Evolutionary conservation across 164 flowering plant species (phyloP), one percentile per base, ranked within the genome.

Genomic region (Tinospora cordifolia): DNA sequence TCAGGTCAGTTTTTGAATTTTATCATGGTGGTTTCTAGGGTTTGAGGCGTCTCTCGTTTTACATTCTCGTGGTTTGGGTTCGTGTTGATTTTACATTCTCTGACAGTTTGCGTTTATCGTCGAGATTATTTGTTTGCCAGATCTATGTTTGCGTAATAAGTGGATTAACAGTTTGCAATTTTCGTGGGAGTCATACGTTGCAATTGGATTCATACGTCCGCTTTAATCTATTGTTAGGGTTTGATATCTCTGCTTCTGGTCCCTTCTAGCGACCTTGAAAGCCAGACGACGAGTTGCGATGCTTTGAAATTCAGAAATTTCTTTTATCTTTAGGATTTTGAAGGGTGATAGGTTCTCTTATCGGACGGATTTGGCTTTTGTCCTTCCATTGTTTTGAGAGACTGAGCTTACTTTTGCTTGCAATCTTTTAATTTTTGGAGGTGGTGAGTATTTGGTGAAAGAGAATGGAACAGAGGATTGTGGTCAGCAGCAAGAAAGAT

Each of bases 401-500:
- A 22, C 10, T 60, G 63, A 25, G 13, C 10, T 11, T 60, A 44
- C 39, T 39, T 73, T 17, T 51, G 59, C 21, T n/a, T 51, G 59
- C 22, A n/a, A 51, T 11, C 21, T 51, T 51, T 51, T 22, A 51
- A 51, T 51, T 27, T 41, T 70, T 70, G n/a, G 68, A 44, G 65
- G 41, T 21, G 67, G 34, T 46, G 10, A 13, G 27, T 40, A 66
- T 27, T 75, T 30, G 68, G 75, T 62, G 59, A 51, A 51, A 51
- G 59, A 51, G 59, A 51, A 51, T 51, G 59, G 59, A 51, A 51
- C 59, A n/a, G n/a, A 22, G 21, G 59, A 15, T 22, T 8, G 10
- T 38, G 47, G 15, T 72, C 67, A 21, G 73, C 67, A 4, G 72
- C 2, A 15, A 74, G 49, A 26, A 49, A 62, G 73, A 69, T 17